Evolutionary conservation across 208 protist species (phyloP).

Genomic region (Novymonas esmeraldas): DNA sequence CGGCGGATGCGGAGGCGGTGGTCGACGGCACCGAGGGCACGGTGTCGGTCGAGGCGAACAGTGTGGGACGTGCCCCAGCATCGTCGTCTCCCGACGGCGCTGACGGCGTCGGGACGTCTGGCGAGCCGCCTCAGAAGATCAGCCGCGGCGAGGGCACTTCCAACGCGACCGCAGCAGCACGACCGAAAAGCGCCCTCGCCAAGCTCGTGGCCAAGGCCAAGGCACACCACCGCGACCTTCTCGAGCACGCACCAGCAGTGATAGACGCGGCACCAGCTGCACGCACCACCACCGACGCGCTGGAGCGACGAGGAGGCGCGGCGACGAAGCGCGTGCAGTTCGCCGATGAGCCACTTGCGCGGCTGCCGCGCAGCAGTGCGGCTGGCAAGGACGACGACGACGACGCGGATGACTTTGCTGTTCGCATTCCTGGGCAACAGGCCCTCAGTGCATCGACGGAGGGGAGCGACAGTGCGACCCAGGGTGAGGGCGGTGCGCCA

Average conservation of each 20-base stretch:
- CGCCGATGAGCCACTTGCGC: background rate
- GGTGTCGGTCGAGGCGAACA: background rate
- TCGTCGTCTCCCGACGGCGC: background rate
- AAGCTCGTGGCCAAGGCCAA: slow-evolving; percentile 55
- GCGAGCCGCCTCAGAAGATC: slow-evolving; percentile 11
- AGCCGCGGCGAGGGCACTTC: background rate
- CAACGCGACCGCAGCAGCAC: background rate
- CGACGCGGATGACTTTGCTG: slow-evolving; percentile 10
- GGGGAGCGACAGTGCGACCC: background rate
- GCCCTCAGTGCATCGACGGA: background rate
- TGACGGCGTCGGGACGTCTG: background rate
- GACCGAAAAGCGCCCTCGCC: slow-evolving; percentile 46
- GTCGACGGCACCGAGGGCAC: background rate
- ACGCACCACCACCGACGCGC: background rate
- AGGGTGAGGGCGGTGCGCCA: background rate
- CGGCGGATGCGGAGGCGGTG: background rate
- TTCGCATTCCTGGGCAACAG: slow-evolving; percentile 3
- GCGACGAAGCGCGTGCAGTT: slow-evolving; percentile 20
- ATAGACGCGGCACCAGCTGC: slow-evolving; percentile 6
- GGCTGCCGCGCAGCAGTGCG: background rate
- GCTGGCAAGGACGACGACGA: background rate
- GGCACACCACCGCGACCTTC: slow-evolving; percentile 33
- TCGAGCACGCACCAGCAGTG: background rate
- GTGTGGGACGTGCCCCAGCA: background rate
- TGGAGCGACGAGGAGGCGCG: background rate